phyloP scores from a whole-genome alignment of 2,329 filamentous ascomycete genomes.

The Penicillium olsonii region DNA sequence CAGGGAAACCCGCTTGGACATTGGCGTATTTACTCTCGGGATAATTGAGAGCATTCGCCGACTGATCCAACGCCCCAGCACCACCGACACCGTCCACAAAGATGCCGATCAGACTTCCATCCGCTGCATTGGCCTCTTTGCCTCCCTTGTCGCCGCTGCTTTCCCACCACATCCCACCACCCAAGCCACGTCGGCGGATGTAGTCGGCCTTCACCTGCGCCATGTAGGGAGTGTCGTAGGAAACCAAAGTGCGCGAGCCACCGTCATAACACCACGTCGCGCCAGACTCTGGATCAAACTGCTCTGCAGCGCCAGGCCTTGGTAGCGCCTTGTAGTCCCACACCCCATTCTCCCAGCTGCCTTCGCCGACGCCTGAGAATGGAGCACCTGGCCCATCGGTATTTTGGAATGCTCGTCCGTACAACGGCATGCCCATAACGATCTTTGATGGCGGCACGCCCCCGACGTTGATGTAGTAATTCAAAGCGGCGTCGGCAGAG shows the following conservation, averaged over 20 bases:
- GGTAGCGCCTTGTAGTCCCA: conserved; percentile 89
- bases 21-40: conserved; percentile 47
- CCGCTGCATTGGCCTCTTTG: conserved; percentile 34
- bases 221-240: conserved; percentile 66
- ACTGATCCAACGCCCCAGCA: conserved; percentile 35
- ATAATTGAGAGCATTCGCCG: conserved; percentile 37
- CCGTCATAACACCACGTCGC: conserved; percentile 79
- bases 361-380: conserved; percentile 71
- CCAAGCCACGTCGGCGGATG: conserved; percentile 66
- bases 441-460: conserved; percentile 69
- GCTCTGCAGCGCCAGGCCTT: conserved; percentile 64
- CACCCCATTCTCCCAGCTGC: conserved; percentile 79
- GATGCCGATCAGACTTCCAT: conserved; percentile 67
- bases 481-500: conserved; percentile 69
- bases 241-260: conserved; percentile 66
- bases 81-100: conserved; percentile 43
- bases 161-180: conserved; percentile 98
- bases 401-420: conserved; percentile 80
- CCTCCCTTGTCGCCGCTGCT: conserved; percentile 74
- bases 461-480: conserved; percentile 66
- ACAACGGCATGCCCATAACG: conserved; percentile 93
- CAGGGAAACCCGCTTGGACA: conserved; percentile 32
- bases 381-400: conserved; percentile 73
- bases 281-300: conserved; percentile 62
- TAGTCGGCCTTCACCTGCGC: conserved; percentile 70